Conservation (phyloP, 768 basidiomycete genomes). For the Trametes cubensis region DNA sequence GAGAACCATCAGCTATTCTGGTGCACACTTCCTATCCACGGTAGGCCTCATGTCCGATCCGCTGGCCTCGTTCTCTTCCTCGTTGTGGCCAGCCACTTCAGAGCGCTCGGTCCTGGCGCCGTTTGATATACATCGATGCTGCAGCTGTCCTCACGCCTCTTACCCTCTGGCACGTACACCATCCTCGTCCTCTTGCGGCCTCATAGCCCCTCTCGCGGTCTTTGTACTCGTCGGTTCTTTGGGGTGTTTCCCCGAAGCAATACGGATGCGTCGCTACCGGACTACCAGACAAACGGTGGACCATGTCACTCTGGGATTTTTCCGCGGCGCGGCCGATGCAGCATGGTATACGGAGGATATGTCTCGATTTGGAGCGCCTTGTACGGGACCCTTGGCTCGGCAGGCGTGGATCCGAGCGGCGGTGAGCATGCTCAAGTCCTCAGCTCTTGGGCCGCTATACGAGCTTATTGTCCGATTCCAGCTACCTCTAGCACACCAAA, state of each 20-base stretch:
- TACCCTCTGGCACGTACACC: not conserved
- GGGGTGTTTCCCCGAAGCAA: no score
- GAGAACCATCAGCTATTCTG: constrained; percentile 18
- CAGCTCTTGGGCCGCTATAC: not conserved
- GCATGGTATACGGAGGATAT: not conserved
- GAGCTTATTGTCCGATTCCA: not conserved
- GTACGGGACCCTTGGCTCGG: not conserved
- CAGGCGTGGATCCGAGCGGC: not conserved
- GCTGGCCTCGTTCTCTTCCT: constrained; percentile 15
- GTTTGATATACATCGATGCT: constrained; percentile 10
- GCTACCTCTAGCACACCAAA: not conserved
- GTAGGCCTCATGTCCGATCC: constrained; percentile 19
- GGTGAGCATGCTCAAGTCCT: not conserved
- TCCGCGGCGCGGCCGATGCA: not conserved
- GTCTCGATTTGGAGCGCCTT: not conserved
- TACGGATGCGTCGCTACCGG: no score
- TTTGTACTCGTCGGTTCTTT: not conserved
- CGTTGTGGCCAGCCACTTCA: constrained; percentile 13
- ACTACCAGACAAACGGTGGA: no score
- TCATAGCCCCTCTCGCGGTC: not conserved
- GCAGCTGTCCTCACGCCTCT: constrained; percentile 5
- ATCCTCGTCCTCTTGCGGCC: not conserved
- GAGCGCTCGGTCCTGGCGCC: constrained; percentile 19
- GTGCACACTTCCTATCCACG: constrained; percentile 2
- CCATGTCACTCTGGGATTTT: no score